phyloP scores from a whole-genome alignment of 2,329 filamentous ascomycete genomes.

The Aurifilum marmelostoma region DNA sequence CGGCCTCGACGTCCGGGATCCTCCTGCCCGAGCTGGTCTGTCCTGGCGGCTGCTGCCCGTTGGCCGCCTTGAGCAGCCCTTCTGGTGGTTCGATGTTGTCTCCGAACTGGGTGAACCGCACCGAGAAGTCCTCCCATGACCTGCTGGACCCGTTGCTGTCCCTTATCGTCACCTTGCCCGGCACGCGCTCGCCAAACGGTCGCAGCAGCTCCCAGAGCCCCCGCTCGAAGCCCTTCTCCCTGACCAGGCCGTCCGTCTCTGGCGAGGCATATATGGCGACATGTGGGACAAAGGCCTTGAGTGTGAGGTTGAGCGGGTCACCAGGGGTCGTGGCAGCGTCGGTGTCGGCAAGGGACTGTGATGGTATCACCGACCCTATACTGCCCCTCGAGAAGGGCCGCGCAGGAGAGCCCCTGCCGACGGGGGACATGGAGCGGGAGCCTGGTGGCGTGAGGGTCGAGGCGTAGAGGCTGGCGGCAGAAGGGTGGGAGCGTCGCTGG shows the following conservation, averaged over 20 bases:
- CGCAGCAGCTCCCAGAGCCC: slow-evolving; percentile 85
- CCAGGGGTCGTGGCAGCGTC: slow-evolving; percentile 49
- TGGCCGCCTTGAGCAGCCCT: slow-evolving; percentile 33
- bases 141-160: slow-evolving; percentile 87
- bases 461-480: slow-evolving; percentile 65
- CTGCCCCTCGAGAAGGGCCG: slow-evolving; percentile 61
- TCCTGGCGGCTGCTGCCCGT: slow-evolving; percentile 35
- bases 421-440: slow-evolving; percentile 70
- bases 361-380: slow-evolving; percentile 50
- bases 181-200: slow-evolving; percentile 86
- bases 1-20: slow-evolving; percentile 74
- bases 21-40: slow-evolving; percentile 44
- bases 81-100: slow-evolving; percentile 58
- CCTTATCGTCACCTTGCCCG: slow-evolving; percentile 85
- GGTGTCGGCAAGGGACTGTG: slow-evolving; percentile 49
- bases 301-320: slow-evolving; percentile 68
- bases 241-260: slow-evolving; percentile 80
- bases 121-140: slow-evolving; percentile 85
- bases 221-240: slow-evolving; percentile 80
- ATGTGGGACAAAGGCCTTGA: slow-evolving; percentile 86
- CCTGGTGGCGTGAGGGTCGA: slow-evolving; percentile 69
- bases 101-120: slow-evolving; percentile 79
- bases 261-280: slow-evolving; percentile 84
- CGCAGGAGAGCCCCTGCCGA: slow-evolving; percentile 61
- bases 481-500: slow-evolving; percentile 58